Evolutionary conservation across 2,329 filamentous ascomycete species (phyloP).

Genomic region (Ilyonectria destructans): DNA sequence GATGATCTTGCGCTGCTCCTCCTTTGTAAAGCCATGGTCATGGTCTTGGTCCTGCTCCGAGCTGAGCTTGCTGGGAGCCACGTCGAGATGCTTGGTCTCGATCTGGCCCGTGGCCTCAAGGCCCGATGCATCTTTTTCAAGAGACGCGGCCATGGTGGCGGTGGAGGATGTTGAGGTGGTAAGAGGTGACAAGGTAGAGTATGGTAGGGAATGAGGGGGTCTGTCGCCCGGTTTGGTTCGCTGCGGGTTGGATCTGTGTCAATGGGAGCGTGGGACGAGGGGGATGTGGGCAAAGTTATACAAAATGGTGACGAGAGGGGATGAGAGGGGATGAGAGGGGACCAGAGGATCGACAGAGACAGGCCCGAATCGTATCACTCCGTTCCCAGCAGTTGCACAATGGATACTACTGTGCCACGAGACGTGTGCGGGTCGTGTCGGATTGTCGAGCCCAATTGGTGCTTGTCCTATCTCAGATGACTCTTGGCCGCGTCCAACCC

Average conservation of each 20-base stretch:
- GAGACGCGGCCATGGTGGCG: slow-evolving; percentile 45
- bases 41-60: slow-evolving; percentile 50
- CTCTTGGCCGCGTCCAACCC: slow-evolving; percentile 13
- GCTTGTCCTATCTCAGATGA: slow-evolving; percentile 13
- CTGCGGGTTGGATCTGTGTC: slow-evolving; percentile 8
- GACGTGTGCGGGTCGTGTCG: not conserved
- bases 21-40: slow-evolving; percentile 67
- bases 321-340: slow-evolving; percentile 12
- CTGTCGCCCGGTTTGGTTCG: not conserved
- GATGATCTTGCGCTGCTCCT: slow-evolving; percentile 79
- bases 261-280: slow-evolving; percentile 21
- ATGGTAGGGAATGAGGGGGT: not conserved
- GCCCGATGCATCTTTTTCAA: slow-evolving; percentile 34
- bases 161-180: not conserved
- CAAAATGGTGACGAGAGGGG: slow-evolving; percentile 7
- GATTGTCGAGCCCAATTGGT: slow-evolving; percentile 17
- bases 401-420: slow-evolving; percentile 14
- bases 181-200: not conserved
- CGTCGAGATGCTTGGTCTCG: slow-evolving; percentile 48
- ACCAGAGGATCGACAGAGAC: slow-evolving; percentile 25
- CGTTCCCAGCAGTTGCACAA: slow-evolving; percentile 26
- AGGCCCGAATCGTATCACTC: slow-evolving; percentile 34
- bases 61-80: slow-evolving; percentile 43
- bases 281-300: slow-evolving; percentile 25
- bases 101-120: slow-evolving; percentile 44